These are phyloP conservation scores for Melocanna baccifera DNA, from an alignment of 176 grass and related monocot genomes.

Conservation along the genomic window DNA sequence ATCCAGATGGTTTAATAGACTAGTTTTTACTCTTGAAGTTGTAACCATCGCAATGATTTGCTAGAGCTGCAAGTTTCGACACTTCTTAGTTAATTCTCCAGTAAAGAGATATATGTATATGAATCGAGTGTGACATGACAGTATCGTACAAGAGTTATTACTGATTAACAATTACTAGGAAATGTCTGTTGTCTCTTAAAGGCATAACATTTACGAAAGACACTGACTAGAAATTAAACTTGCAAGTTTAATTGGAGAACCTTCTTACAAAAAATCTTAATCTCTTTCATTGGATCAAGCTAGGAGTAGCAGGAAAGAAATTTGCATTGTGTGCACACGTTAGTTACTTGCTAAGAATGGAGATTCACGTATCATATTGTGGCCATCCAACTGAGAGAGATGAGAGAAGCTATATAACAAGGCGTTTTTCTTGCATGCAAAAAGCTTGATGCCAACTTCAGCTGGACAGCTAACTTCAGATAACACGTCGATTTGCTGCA, in stretches of 20 bases:
- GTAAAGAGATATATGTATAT: neutral
- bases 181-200: neutral
- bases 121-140: neutral
- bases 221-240: neutral
- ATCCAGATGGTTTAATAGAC: neutral
- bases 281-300: neutral
- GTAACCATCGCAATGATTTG: constrained; percentile 13
- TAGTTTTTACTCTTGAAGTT: neutral
- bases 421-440: constrained; percentile 17
- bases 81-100: neutral
- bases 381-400: neutral
- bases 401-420: neutral
- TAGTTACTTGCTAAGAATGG: constrained; percentile 3
- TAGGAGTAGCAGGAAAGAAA: neutral
- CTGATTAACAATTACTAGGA: neutral
- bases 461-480: neutral
- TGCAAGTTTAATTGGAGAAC: neutral
- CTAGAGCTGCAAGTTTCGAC: constrained; percentile 1
- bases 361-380: constrained; percentile 7
- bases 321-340: neutral
- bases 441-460: neutral
- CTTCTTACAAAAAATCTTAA: neutral
- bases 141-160: neutral
- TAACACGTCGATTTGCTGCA: constrained; percentile 11
- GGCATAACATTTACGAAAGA: neutral